Conservation (phyloP, 352 stramenopile species). For the Globisporangium alternatum region DNA sequence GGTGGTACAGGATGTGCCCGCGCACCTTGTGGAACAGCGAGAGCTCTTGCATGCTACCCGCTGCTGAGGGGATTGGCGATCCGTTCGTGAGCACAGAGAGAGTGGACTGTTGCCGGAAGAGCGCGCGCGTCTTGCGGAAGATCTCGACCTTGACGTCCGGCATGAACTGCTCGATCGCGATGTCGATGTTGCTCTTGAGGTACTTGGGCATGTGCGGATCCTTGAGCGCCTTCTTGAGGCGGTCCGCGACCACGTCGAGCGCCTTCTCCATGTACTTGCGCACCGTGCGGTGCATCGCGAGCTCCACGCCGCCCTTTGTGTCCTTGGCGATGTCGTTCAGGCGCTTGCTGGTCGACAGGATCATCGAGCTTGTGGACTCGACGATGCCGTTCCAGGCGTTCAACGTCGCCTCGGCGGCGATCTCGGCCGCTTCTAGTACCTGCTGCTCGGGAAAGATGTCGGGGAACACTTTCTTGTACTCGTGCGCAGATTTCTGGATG, state of each 20-base stretch:
- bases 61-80: neutral
- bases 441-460: slow-evolving; percentile 73
- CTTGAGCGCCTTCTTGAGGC: slow-evolving; percentile 74
- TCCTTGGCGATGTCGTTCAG: slow-evolving; percentile 83
- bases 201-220: slow-evolving; percentile 84
- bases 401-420: slow-evolving; percentile 35
- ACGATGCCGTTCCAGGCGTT: slow-evolving; percentile 67
- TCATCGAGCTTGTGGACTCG: slow-evolving; percentile 73
- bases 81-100: slow-evolving; percentile 8
- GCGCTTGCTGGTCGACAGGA: slow-evolving; percentile 73
- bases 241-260: slow-evolving; percentile 71
- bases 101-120: slow-evolving; percentile 46
- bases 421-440: slow-evolving; percentile 51
- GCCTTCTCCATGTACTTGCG: slow-evolving; percentile 74
- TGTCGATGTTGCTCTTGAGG: slow-evolving; percentile 82
- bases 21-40: slow-evolving; percentile 47
- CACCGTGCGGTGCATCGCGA: slow-evolving; percentile 77
- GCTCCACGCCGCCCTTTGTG: slow-evolving; percentile 81
- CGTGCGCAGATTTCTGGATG: slow-evolving; percentile 70
- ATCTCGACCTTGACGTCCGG: slow-evolving; percentile 89
- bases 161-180: slow-evolving; percentile 85
- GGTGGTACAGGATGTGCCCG: slow-evolving; percentile 81
- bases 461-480: slow-evolving; percentile 82
- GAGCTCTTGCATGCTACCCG: slow-evolving; percentile 7
- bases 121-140: slow-evolving; percentile 75